Conservation (phyloP, 768 basidiomycete species). For the Dacryopinax primogenitus region DNA sequence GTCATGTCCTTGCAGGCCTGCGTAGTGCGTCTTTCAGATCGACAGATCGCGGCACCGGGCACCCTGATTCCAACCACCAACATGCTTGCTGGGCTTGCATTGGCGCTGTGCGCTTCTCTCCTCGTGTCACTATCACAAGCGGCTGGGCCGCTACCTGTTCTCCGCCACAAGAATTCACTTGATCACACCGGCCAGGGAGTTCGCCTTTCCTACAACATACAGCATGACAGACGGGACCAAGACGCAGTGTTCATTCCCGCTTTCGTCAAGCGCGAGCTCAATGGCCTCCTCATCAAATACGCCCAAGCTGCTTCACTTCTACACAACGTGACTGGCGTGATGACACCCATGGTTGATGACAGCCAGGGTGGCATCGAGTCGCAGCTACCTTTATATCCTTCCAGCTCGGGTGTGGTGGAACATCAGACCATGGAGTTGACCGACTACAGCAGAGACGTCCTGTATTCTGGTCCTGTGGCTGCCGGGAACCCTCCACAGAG, state of each 20-base stretch:
- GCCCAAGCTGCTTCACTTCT: background rate
- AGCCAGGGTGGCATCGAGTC: background rate
- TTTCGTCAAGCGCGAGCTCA: background rate
- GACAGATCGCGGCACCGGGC: too few species aligned
- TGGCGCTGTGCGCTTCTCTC: background rate
- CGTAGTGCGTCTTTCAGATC: too few species aligned
- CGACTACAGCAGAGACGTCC: constrained; percentile 34
- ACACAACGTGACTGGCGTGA: background rate
- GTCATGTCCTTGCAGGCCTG: too few species aligned
- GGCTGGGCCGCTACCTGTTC: constrained; percentile 2
- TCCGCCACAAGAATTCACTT: background rate
- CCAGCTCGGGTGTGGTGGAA: background rate
- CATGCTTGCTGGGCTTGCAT: constrained; percentile 4
- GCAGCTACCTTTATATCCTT: background rate
- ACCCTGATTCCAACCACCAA: background rate
- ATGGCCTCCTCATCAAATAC: background rate
- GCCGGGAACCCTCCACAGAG: constrained; percentile 46
- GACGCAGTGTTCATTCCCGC: background rate
- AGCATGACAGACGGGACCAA: background rate
- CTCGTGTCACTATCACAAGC: background rate
- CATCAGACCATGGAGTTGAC: constrained; percentile 23
- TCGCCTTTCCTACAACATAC: background rate
- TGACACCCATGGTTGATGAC: background rate
- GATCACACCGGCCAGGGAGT: background rate
- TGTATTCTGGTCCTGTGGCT: constrained; percentile 37